Evolutionary conservation across 306 rosid genomes (phyloP).

Genomic region (Cicer cuneatum): DNA sequence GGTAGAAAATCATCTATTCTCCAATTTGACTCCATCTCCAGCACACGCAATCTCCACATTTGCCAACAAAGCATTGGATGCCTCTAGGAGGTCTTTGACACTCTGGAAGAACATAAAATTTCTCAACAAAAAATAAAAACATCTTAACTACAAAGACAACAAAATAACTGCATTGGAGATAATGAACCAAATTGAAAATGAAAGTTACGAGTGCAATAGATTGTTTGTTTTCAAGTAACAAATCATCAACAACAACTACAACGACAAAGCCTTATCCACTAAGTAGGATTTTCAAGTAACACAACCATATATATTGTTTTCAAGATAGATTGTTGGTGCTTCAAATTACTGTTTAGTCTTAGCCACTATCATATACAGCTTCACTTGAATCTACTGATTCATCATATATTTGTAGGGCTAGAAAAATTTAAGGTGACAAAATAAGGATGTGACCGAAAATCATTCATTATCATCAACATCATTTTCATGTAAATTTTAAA

Average conservation of each 20-base stretch:
- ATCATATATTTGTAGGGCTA: background rate
- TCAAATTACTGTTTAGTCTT: too few relatives aligned
- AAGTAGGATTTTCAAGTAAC: too few relatives aligned
- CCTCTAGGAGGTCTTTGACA: background rate
- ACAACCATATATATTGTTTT: too few relatives aligned
- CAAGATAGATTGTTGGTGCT: too few relatives aligned
- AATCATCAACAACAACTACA: too few relatives aligned
- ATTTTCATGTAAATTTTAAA: constrained; percentile 1
- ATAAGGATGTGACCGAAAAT: background rate
- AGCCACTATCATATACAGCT: background rate
- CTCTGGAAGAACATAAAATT: background rate
- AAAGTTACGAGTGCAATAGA: background rate
- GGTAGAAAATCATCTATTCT: constrained; percentile 1
- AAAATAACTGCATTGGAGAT: background rate
- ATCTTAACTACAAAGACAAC: background rate
- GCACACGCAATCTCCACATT: background rate
- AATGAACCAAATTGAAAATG: background rate
- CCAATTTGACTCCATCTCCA: background rate
- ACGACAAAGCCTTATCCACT: too few relatives aligned
- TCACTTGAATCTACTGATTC: background rate
- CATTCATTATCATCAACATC: background rate
- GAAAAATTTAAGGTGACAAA: constrained; percentile 1
- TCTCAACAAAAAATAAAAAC: background rate
- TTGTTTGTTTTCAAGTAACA: background rate
- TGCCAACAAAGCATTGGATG: background rate